A percentile compares a stretch with the other conserved stretches of the same genome.
Conservation (phyloP, 768 basidiomycete genomes). For the Antrodiella citrinella region DNA sequence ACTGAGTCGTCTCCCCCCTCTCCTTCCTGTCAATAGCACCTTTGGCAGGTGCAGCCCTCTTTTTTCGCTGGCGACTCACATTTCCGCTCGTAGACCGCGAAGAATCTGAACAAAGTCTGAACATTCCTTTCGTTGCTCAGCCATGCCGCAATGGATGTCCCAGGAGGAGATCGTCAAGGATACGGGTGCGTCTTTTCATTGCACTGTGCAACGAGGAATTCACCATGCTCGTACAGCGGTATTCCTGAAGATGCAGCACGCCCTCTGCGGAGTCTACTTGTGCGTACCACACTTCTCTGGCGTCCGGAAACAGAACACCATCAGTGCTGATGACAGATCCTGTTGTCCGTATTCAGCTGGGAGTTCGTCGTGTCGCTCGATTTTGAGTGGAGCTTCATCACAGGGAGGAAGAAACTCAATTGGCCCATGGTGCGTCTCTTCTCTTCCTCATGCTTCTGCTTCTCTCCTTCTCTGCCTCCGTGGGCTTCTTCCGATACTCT, state of each 20-base stretch:
- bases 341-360: conserved; percentile 39
- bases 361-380: conserved; percentile 54
- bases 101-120: too few species aligned
- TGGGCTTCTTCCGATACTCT: too few species aligned
- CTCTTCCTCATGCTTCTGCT: not conserved
- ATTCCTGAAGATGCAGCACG: conserved; percentile 34
- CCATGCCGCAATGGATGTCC: conserved; percentile 37
- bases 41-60: too few species aligned
- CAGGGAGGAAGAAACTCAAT: conserved; percentile 46
- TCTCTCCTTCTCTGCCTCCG: too few species aligned
- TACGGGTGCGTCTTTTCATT: conserved; percentile 23
- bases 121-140: too few species aligned
- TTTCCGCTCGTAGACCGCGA: too few species aligned
- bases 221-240: conserved; percentile 22
- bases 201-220: conserved; percentile 13
- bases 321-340: not conserved
- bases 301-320: not conserved
- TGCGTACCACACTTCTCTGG: conserved; percentile 14
- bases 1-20: too few species aligned
- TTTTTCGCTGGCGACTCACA: too few species aligned
- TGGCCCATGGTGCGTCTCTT: conserved; percentile 54
- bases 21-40: too few species aligned
- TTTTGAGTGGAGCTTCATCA: conserved; percentile 59
- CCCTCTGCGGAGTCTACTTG: conserved; percentile 36
- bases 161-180: conserved; percentile 29